phyloP scores from a whole-genome alignment of 768 basidiomycete species.

The Rhodotorula toruloides region DNA sequence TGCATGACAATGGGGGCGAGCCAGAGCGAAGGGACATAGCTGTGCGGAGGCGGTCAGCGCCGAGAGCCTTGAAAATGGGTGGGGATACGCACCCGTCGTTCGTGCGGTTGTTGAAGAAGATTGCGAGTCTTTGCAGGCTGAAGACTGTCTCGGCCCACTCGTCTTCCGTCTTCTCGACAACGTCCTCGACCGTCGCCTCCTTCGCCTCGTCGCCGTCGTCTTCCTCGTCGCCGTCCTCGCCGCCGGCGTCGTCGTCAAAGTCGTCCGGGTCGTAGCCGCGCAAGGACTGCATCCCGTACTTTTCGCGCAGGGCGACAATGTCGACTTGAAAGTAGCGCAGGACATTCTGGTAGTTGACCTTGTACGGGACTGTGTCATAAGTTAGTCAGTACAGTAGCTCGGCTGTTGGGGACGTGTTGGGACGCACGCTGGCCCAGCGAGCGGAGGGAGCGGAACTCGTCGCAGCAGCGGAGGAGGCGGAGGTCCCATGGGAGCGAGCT shows the following conservation, averaged over 20 bases:
- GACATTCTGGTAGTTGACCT: not conserved
- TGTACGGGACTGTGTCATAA: slow-evolving; percentile 7
- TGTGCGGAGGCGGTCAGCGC: not conserved
- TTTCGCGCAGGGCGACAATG: not conserved
- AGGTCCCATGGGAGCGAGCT: slow-evolving; percentile 10
- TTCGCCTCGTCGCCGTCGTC: not conserved
- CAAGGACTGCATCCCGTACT: slow-evolving; percentile 11
- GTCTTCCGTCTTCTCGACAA: slow-evolving; percentile 1
- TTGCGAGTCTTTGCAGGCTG: not conserved
- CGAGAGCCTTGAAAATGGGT: no score
- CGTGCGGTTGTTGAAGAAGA: slow-evolving; percentile 7
- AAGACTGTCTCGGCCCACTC: not conserved
- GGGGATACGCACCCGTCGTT: slow-evolving; percentile 12
- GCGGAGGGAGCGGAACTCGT: slow-evolving; percentile 10
- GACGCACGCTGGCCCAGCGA: slow-evolving; percentile 1
- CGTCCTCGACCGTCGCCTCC: not conserved
- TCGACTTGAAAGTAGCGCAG: slow-evolving; percentile 11
- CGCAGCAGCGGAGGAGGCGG: slow-evolving; percentile 10
- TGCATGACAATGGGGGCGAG: slow-evolving; percentile 1
- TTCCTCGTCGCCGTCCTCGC: not conserved
- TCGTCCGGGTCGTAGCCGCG: slow-evolving; percentile 6
- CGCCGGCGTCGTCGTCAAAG: not conserved
- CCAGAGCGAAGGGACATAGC: slow-evolving; percentile 6
- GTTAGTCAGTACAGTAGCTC: no score
- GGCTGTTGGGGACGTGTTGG: no score